Conservation (phyloP, 805 yeast genomes). For the Wickerhamiella spandovensis region DNA sequence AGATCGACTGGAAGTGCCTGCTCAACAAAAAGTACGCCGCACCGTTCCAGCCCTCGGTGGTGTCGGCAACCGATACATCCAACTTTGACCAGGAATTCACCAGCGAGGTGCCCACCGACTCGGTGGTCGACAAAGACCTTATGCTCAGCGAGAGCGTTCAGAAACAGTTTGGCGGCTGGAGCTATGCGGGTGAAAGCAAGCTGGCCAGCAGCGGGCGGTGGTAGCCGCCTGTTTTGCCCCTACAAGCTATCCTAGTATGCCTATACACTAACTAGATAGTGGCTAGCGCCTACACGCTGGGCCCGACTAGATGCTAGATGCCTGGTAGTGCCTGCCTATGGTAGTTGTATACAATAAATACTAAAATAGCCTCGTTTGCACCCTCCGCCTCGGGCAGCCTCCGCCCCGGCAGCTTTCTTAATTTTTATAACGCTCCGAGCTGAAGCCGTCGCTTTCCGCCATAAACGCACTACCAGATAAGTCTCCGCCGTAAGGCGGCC, state of each 20-base stretch:
- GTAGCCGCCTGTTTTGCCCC: too few species aligned
- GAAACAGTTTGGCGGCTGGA: constrained; percentile 98
- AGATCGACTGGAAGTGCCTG: constrained; percentile 80
- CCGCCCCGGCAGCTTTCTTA: too few species aligned
- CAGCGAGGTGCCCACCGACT: constrained; percentile 82
- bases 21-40: constrained; percentile 82
- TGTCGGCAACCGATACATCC: constrained; percentile 74
- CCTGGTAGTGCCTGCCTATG: too few species aligned
- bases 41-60: constrained; percentile 88
- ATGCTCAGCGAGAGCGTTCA: constrained; percentile 90
- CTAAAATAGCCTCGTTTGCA: too few species aligned
- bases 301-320: neutral
- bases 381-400: too few species aligned
- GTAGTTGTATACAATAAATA: neutral
- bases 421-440: too few species aligned
- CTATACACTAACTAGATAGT: too few species aligned
- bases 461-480: too few species aligned
- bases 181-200: constrained; percentile 37
- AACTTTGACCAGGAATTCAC: constrained; percentile 85
- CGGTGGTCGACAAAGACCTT: constrained; percentile 71
- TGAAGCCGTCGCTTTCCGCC: too few species aligned
- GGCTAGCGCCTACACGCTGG: too few species aligned
- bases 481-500: too few species aligned
- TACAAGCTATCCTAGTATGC: too few species aligned
- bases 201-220: constrained; percentile 24